Conservation (phyloP, 495 filamentous ascomycete genomes). For the Penicillium atrosanguineum region DNA sequence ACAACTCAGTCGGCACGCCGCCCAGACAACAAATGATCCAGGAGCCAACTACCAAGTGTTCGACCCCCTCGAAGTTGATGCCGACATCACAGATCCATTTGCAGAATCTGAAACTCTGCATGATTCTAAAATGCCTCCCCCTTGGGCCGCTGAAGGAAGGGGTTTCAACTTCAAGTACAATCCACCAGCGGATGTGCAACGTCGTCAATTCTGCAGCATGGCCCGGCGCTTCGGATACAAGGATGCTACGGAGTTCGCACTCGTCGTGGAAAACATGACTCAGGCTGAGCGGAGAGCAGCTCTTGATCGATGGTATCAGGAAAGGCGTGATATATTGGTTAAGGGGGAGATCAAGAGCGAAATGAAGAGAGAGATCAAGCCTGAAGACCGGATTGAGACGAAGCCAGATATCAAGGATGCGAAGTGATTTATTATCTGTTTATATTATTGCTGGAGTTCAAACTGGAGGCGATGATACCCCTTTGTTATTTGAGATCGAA, state of each 20-base stretch:
- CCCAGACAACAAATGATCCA: conserved; percentile 54
- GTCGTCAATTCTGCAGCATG: conserved; percentile 89
- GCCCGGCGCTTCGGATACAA: conserved; percentile 73
- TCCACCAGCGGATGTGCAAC: conserved; percentile 71
- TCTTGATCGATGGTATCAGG: conserved; percentile 77
- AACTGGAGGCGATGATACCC: conserved; percentile 2
- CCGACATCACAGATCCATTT: background rate
- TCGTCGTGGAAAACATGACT: conserved; percentile 92
- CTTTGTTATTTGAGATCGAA: background rate
- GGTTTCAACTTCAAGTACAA: conserved; percentile 64
- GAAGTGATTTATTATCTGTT: background rate
- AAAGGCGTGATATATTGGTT: conserved; percentile 43
- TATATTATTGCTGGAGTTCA: background rate
- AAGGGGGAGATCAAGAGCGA: conserved; percentile 5
- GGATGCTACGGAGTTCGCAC: conserved; percentile 80
- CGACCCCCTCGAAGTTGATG: conserved; percentile 29
- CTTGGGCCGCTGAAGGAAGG: conserved; percentile 18
- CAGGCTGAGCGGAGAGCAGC: conserved; percentile 77
- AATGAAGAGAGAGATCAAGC: conserved; percentile 3
- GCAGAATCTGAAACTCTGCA: background rate
- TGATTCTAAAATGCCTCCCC: background rate
- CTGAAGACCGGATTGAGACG: background rate
- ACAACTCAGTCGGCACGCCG: conserved; percentile 70
- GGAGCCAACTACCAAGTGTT: conserved; percentile 52
- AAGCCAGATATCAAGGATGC: background rate